A percentile compares a stretch with the other conserved stretches of the same genome.
These are phyloP conservation scores for Xylaria sp. DNA, from an alignment of 2,329 filamentous ascomycete genomes.

Conservation along the genomic window DNA sequence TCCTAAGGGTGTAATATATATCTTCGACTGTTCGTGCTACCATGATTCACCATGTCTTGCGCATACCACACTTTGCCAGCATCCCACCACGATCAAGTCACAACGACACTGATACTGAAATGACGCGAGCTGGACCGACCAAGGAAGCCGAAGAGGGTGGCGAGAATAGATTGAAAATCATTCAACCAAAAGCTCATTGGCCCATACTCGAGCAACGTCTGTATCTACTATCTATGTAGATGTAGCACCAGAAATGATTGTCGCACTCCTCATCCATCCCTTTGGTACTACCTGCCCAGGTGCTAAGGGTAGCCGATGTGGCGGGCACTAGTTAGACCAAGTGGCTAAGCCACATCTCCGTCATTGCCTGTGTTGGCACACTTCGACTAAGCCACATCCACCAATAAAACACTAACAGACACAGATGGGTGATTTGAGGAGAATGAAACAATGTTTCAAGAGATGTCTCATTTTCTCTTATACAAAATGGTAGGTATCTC, in stretches of 20 bases:
- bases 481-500: background rate
- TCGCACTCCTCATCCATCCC: background rate
- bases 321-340: background rate
- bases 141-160: background rate
- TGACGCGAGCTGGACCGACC: background rate
- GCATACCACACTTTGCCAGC: background rate
- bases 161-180: background rate
- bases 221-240: no score
- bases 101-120: background rate
- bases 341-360: background rate
- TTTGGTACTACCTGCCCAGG: background rate
- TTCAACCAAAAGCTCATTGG: background rate
- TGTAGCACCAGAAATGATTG: background rate
- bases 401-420: background rate
- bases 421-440: background rate
- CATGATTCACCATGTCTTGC: background rate
- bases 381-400: background rate
- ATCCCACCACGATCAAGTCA: background rate
- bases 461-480: background rate
- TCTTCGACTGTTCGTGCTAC: background rate
- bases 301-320: no score
- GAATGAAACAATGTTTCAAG: background rate
- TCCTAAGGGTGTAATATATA: background rate
- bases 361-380: background rate
- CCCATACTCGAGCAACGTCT: background rate